Evolutionary conservation across 306 rosid genomes (phyloP), one percentile per base, ranked within the genome.

Genomic region (Lathyrus tuberosus): DNA sequence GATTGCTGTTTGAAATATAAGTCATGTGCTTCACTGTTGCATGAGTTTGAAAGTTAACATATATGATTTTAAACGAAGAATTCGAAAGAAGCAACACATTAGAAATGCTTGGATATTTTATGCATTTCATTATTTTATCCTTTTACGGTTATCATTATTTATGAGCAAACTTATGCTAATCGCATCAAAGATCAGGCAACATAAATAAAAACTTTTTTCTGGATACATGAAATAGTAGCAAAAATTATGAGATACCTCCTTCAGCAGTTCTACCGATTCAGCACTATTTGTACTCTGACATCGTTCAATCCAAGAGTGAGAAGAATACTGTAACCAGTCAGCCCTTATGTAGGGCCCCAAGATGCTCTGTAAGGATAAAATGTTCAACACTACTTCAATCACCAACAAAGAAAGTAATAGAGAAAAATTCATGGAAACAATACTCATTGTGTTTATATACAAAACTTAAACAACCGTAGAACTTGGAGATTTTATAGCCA

Each of bases 231-330:
- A 71, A 66, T 28, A 4, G 75, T 51, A 57, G 69, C 72, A 35
- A 85, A 71, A 74, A 47, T 71, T 78, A 78, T 46, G 30, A 69
- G 46, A 13, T 87, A 91, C 99, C 99, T 95, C 97, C 84, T 86
- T 91, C 78, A 91, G 89, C 81, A 87, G 79, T 80, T 95, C 99
- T 67, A 91, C 60, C 5, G 74, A 77, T 67, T 89, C 99, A 37
- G 97, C 97, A 38, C 92, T 89, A 63, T 76, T 71, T n/a, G 91
- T 87, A 79, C 72, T 86, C 76, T 86, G 91, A 74, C 99, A 89
- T 59, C 82, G 78, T 42, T 84, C 92, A 60, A 69, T 67, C 99
- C 99, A 95, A 66, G 89, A 83, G 57, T 75, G 79, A 75, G 76
- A 86, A 52, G 97, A 86, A 61, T 85, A 76, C 3, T 68, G 82